Percentiles rank a stretch among this genome's conserved stretches.
Conservation (phyloP, 2,329 filamentous ascomycete species). For the Diaporthe humulicola region DNA sequence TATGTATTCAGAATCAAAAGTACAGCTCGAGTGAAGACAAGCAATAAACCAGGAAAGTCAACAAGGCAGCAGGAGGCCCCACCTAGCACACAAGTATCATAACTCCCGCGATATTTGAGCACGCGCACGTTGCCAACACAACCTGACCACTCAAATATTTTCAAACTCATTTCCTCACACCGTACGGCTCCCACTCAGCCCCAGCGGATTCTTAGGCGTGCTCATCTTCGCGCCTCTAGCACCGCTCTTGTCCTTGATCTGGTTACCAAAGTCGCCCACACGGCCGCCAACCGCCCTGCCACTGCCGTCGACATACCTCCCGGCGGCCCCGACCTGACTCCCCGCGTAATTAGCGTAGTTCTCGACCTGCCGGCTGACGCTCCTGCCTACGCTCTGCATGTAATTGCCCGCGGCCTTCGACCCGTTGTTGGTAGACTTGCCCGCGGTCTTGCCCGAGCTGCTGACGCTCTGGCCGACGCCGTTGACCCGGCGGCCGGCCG, state of each 20-base stretch:
- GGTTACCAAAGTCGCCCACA: slow-evolving; percentile 36
- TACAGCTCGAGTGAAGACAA: background rate
- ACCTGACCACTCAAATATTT: background rate
- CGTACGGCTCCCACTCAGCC: slow-evolving; percentile 34
- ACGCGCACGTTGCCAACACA: background rate
- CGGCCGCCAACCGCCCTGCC: slow-evolving; percentile 36
- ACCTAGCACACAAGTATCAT: background rate
- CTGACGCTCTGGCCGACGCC: slow-evolving; percentile 34
- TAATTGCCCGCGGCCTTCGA: slow-evolving; percentile 20
- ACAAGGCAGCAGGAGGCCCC: too few relatives aligned
- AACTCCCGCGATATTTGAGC: too few relatives aligned
- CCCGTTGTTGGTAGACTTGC: slow-evolving; percentile 19
- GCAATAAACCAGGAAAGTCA: background rate
- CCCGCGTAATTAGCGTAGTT: slow-evolving; percentile 34
- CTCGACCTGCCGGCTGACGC: slow-evolving; percentile 29
- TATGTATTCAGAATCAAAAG: background rate
- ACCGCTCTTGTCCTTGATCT: slow-evolving; percentile 35
- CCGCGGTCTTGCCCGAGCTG: slow-evolving; percentile 37
- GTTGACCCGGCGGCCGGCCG: slow-evolving; percentile 33
- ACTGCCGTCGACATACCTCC: slow-evolving; percentile 34
- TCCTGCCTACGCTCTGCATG: slow-evolving; percentile 28
- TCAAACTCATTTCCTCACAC: background rate
- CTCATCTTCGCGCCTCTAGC: slow-evolving; percentile 37
- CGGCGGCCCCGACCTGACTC: slow-evolving; percentile 30
- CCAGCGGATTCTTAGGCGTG: slow-evolving; percentile 36